phyloP scores from a whole-genome alignment of 2,329 filamentous ascomycete species.

The Phialophora verrucosa region DNA sequence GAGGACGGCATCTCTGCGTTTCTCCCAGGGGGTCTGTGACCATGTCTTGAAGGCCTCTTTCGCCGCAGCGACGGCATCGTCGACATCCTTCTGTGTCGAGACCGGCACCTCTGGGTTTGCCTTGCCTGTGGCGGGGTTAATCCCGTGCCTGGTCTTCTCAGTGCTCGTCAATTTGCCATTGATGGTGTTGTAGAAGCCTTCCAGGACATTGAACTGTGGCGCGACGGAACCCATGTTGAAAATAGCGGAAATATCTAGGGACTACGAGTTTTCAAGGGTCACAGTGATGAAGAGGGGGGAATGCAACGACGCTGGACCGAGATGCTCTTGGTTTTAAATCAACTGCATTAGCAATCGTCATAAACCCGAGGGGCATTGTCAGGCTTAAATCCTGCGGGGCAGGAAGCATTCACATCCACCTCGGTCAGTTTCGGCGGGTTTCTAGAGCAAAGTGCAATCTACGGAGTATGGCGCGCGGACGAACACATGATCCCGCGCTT shows the following conservation, averaged over 20 bases:
- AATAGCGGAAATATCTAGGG: neutral
- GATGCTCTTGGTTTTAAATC: neutral
- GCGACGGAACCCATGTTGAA: constrained; percentile 27
- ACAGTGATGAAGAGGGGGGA: neutral
- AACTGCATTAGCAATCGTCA: neutral
- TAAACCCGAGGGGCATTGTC: neutral
- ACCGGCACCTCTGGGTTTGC: constrained; percentile 59
- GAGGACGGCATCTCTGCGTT: constrained; percentile 44
- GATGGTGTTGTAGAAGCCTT: constrained; percentile 60
- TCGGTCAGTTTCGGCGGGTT: neutral
- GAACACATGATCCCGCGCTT: neutral
- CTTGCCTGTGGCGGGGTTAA: constrained; percentile 59
- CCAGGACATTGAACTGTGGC: constrained; percentile 38
- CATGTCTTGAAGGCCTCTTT: constrained; percentile 58
- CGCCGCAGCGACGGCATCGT: constrained; percentile 57
- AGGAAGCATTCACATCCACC: neutral
- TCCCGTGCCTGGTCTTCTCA: constrained; percentile 52
- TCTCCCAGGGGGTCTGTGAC: constrained; percentile 47
- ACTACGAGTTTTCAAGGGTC: neutral
- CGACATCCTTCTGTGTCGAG: constrained; percentile 55
- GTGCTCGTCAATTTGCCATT: constrained; percentile 56
- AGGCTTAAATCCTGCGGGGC: neutral
- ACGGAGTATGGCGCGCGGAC: neutral
- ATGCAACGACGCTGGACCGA: neutral
- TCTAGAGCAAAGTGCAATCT: neutral